A percentile compares a stretch with the other conserved stretches of the same genome.
Evolutionary conservation across 1,284 basidiomycete genomes (phyloP).

Genomic region (Apiotrichum veenhuisii): DNA sequence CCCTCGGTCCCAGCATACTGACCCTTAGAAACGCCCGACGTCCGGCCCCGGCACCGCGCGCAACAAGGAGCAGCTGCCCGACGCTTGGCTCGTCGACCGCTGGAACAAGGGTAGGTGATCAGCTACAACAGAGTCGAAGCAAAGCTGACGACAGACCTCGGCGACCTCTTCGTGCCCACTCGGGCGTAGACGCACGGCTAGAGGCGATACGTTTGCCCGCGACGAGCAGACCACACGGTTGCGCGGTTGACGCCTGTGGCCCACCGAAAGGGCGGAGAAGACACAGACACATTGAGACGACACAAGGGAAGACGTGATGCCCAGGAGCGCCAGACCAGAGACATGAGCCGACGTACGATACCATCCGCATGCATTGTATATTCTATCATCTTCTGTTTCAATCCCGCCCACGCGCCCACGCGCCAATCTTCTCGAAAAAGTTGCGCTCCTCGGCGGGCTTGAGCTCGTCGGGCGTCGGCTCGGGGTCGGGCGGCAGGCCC

Average conservation of each 20-base stretch:
- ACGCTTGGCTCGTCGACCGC: conserved; percentile 34
- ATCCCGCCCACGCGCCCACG: not conserved
- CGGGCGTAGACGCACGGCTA: not conserved
- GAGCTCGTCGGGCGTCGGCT: not conserved
- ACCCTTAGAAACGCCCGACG: not conserved
- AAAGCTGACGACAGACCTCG: conserved; percentile 31
- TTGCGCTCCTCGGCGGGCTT: not conserved
- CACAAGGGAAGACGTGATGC: too few relatives aligned
- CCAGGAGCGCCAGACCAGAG: too few relatives aligned
- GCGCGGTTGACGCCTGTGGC: too few relatives aligned
- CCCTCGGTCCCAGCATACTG: too few relatives aligned
- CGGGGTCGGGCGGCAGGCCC: conserved; percentile 1
- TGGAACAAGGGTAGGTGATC: conserved; percentile 38
- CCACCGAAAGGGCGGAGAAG: too few relatives aligned
- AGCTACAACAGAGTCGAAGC: not conserved
- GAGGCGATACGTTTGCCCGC: not conserved
- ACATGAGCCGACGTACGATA: too few relatives aligned
- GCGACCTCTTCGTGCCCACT: conserved; percentile 29
- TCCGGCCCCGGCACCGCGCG: not conserved
- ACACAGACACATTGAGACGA: too few relatives aligned
- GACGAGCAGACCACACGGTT: too few relatives aligned
- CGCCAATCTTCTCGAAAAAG: conserved; percentile 1
- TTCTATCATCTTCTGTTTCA: not conserved
- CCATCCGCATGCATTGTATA: too few relatives aligned
- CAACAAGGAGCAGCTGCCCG: conserved; percentile 24